These are phyloP conservation scores for Cicer judaicum DNA, from an alignment of 306 rosid species.

Conservation along the genomic window DNA sequence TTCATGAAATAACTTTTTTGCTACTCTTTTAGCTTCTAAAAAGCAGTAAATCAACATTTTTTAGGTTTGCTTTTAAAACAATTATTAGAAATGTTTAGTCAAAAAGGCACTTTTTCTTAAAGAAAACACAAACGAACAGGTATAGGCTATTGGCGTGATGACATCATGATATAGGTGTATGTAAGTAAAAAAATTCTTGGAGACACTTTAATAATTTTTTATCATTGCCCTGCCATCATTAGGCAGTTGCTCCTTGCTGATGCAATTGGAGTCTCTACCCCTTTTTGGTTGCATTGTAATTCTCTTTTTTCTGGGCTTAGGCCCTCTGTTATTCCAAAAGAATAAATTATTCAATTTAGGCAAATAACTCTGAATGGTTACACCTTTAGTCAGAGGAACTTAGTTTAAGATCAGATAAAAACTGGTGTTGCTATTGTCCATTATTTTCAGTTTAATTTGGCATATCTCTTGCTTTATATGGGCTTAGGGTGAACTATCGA, in stretches of 20 bases:
- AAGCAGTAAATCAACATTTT: conserved; percentile 8
- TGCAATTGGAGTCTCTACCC: no score
- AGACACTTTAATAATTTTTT: no score
- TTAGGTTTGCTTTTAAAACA: background rate
- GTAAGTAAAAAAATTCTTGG: background rate
- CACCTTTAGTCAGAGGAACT: conserved; percentile 21
- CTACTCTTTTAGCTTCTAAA: conserved; percentile 1
- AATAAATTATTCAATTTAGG: conserved; percentile 29
- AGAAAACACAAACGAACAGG: conserved; percentile 1
- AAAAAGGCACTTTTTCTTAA: background rate
- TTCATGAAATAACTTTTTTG: background rate
- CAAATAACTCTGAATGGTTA: conserved; percentile 20
- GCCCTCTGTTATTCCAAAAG: no score
- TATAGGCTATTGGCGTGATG: conserved; percentile 7
- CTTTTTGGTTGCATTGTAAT: no score
- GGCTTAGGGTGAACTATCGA: conserved; percentile 36
- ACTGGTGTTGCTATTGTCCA: conserved; percentile 25
- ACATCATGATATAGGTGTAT: conserved; percentile 34
- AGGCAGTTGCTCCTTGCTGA: no score
- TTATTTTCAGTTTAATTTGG: conserved; percentile 35
- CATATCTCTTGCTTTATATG: conserved; percentile 30
- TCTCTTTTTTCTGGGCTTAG: no score
- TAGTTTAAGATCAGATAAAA: conserved; percentile 36
- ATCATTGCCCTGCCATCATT: no score
- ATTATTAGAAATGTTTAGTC: background rate